Evolutionary conservation across 768 basidiomycete genomes (phyloP).

Genomic region (Boletus rubropictus): DNA sequence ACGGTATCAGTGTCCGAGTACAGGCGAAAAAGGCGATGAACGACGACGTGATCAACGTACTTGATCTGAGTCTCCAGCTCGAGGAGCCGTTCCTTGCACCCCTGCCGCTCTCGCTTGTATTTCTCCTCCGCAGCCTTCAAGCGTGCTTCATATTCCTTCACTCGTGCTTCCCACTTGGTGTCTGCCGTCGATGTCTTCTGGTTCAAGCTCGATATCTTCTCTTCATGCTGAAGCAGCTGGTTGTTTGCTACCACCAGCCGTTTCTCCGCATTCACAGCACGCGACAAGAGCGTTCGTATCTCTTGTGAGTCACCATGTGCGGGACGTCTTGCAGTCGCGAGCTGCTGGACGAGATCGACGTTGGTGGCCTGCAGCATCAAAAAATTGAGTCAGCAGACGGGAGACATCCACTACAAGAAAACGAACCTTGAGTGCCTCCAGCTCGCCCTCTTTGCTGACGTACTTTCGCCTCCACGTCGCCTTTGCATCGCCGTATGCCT

Average conservation of each 20-base stretch:
- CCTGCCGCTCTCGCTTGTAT: conserved; percentile 90
- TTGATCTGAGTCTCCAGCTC: conserved; percentile 71
- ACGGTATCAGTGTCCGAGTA: neutral
- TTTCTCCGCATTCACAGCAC: conserved; percentile 81
- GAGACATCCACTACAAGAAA: neutral
- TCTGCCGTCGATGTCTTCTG: conserved; percentile 70
- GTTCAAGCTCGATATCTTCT: conserved; percentile 71
- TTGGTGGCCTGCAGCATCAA: conserved; percentile 52
- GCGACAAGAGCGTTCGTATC: conserved; percentile 60
- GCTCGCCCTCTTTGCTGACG: conserved; percentile 78
- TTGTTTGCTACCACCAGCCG: conserved; percentile 82
- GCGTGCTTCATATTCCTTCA: conserved; percentile 83
- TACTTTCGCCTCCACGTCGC: conserved; percentile 79
- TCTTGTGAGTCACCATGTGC: conserved; percentile 60
- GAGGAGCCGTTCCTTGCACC: conserved; percentile 76
- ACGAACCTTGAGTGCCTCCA: conserved; percentile 77
- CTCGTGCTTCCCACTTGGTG: conserved; percentile 90
- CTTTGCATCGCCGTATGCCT: conserved; percentile 76
- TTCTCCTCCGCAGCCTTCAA: conserved; percentile 83
- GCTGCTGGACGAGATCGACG: conserved; percentile 65
- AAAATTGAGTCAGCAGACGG: neutral
- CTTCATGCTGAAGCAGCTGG: conserved; percentile 78
- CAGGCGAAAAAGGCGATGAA: neutral
- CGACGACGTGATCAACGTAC: conserved; percentile 45
- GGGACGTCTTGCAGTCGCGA: conserved; percentile 56